phyloP scores from a whole-genome alignment of 805 yeast species.

The Candida khao-thaluensis region DNA sequence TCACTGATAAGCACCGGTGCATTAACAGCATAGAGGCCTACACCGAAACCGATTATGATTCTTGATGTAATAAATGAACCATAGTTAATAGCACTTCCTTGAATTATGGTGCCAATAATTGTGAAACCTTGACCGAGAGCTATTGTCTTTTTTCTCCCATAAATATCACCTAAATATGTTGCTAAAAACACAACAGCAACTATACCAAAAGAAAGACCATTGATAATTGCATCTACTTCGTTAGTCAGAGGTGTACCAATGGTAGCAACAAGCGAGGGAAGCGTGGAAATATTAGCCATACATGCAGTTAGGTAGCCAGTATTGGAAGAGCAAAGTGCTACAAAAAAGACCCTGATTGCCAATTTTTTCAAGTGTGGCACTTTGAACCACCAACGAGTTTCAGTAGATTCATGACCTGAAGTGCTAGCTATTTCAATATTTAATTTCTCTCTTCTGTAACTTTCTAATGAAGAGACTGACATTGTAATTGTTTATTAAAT shows the following conservation, averaged over 20 bases:
- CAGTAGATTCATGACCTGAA: neutral
- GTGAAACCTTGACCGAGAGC: slow-evolving; percentile 22
- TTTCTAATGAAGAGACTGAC: neutral
- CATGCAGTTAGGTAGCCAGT: neutral
- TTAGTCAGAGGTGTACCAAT: neutral
- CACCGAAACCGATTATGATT: slow-evolving; percentile 47
- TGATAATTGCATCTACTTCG: slow-evolving; percentile 35
- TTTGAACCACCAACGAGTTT: neutral
- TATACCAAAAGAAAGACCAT: slow-evolving; percentile 42
- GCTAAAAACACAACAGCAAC: slow-evolving; percentile 25
- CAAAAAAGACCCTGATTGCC: neutral
- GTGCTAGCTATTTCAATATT: neutral
- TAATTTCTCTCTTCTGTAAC: neutral
- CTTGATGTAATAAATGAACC: slow-evolving; percentile 43
- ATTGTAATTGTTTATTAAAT: neutral
- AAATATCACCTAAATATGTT: slow-evolving; percentile 27
- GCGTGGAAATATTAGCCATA: neutral
- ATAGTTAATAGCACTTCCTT: slow-evolving; percentile 31
- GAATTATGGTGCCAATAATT: slow-evolving; percentile 33
- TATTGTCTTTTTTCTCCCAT: slow-evolving; percentile 36
- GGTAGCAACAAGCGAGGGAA: neutral
- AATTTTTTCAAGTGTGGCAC: neutral
- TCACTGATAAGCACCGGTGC: slow-evolving; percentile 50
- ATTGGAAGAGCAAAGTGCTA: neutral
- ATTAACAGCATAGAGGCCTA: slow-evolving; percentile 37